Conservation (phyloP, 2,329 filamentous ascomycete species). For the Trichoderma sp. region DNA sequence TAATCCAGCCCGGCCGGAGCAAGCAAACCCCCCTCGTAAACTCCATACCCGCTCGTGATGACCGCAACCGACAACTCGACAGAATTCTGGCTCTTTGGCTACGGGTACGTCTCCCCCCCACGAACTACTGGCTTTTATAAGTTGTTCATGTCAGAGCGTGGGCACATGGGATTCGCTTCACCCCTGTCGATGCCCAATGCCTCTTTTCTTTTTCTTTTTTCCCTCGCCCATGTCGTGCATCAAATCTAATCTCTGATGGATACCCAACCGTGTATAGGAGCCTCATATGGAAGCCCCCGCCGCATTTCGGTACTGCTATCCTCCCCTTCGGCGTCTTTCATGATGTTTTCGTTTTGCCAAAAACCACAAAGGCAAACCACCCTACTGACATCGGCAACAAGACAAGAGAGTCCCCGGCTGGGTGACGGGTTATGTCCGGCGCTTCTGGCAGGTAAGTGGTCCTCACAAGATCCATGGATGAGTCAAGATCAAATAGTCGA, state of each 20-base stretch:
- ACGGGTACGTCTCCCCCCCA: constrained; percentile 65
- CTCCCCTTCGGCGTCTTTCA: background rate
- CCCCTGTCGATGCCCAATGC: constrained; percentile 16
- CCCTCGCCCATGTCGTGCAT: background rate
- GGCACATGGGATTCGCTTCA: constrained; percentile 9
- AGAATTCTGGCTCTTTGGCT: constrained; percentile 96
- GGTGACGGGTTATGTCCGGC: constrained; percentile 88
- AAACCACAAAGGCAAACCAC: background rate
- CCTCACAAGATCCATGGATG: background rate
- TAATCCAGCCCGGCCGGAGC: background rate
- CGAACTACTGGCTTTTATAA: background rate
- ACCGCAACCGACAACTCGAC: constrained; percentile 39
- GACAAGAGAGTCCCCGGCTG: constrained; percentile 85
- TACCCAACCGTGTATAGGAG: constrained; percentile 55
- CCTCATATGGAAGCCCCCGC: constrained; percentile 97
- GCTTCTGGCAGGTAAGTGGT: constrained; percentile 87
- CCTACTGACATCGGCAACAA: constrained; percentile 41
- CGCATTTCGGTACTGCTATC: constrained; percentile 74
- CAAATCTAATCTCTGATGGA: constrained; percentile 16
- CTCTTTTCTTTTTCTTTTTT: background rate
- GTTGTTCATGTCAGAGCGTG: background rate
- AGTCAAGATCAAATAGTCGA: background rate
- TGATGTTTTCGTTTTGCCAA: background rate
- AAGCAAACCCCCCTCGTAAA: constrained; percentile 2
- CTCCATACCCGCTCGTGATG: constrained; percentile 8